These are phyloP conservation scores for Penicillium samsonianum DNA, from an alignment of 495 filamentous ascomycete genomes.

Conservation along the genomic window DNA sequence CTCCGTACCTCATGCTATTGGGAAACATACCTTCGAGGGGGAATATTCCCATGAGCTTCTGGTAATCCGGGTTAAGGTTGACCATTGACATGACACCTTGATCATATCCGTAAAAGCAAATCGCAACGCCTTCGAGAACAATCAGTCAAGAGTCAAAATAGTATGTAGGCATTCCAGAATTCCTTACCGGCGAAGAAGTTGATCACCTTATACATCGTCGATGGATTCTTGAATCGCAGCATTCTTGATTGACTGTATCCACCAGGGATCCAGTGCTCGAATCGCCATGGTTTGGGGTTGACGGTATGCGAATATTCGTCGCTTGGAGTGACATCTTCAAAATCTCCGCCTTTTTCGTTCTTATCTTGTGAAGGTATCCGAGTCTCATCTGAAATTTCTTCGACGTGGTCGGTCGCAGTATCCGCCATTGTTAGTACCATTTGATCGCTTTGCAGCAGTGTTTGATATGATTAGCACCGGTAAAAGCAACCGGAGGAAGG, in stretches of 20 bases:
- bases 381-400: neutral
- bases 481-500: too few species aligned
- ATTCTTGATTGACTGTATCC: neutral
- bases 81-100: neutral
- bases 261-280: neutral
- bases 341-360: neutral
- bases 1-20: too few species aligned
- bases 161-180: neutral
- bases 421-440: neutral
- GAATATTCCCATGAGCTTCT: neutral
- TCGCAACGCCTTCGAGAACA: neutral
- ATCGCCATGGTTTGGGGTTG: neutral
- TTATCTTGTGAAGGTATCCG: neutral
- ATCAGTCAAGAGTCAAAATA: neutral
- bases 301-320: neutral
- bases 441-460: too few species aligned
- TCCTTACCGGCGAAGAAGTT: neutral
- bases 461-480: too few species aligned
- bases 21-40: neutral
- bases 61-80: neutral
- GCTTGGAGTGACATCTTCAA: neutral
- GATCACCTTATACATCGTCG: neutral
- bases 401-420: neutral
- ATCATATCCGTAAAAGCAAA: conserved; percentile 1
- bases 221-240: neutral